Evolutionary conservation across 495 filamentous ascomycete species (phyloP).

Genomic region (Cairneyella variabilis): DNA sequence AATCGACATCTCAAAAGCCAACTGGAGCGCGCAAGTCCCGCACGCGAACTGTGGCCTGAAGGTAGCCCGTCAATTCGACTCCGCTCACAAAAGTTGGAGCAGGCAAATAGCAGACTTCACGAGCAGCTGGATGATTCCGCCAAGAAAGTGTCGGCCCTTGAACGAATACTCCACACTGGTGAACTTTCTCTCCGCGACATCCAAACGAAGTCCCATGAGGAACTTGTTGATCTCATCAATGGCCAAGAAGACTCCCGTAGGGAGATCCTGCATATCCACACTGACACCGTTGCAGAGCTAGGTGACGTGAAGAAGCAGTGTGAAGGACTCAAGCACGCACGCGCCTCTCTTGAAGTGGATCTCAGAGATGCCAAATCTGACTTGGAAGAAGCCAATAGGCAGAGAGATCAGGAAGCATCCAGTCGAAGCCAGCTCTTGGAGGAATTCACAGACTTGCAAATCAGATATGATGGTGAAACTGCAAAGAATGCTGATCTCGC

Average conservation of each 20-base stretch:
- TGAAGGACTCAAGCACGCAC: slow-evolving; percentile 78
- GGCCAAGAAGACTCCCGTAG: slow-evolving; percentile 88
- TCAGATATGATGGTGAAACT: slow-evolving; percentile 82
- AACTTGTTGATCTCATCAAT: slow-evolving; percentile 89
- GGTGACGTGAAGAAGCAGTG: slow-evolving; percentile 80
- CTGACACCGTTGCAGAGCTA: slow-evolving; percentile 78
- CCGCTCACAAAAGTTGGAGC: slow-evolving; percentile 89
- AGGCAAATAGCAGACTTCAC: slow-evolving; percentile 87
- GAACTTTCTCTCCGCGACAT: slow-evolving; percentile 88
- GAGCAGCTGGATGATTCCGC: slow-evolving; percentile 93
- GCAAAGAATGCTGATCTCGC: slow-evolving; percentile 81
- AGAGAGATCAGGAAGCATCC: slow-evolving; percentile 77
- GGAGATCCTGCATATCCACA: slow-evolving; percentile 77
- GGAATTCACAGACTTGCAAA: slow-evolving; percentile 92
- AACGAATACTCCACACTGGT: slow-evolving; percentile 83
- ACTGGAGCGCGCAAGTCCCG: slow-evolving; percentile 60
- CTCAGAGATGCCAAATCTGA: slow-evolving; percentile 81
- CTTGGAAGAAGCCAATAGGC: slow-evolving; percentile 69
- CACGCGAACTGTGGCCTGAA: slow-evolving; percentile 61
- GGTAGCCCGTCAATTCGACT: slow-evolving; percentile 78
- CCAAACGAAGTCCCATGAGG: slow-evolving; percentile 90
- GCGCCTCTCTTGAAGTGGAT: slow-evolving; percentile 79
- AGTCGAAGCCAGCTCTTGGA: slow-evolving; percentile 84
- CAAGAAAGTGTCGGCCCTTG: slow-evolving; percentile 87
- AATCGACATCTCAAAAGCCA: slow-evolving; percentile 92